Evolutionary conservation across 2,329 filamentous ascomycete species (phyloP).

Genomic region (Zalaria sp.): DNA sequence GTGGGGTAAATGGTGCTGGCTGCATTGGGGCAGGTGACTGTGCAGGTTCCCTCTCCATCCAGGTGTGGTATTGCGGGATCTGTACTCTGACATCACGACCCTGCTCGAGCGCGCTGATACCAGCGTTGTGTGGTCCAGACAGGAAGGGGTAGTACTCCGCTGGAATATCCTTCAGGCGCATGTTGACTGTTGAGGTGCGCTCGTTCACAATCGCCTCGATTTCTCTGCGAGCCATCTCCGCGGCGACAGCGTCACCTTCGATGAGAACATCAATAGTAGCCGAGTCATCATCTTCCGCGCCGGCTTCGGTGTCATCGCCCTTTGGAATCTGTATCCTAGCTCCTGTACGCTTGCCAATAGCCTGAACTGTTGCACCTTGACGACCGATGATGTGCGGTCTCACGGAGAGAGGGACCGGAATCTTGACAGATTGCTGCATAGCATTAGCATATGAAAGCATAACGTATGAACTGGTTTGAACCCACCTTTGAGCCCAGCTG

Average conservation of each 20-base stretch:
- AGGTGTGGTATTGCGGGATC: constrained; percentile 69
- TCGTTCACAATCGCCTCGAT: constrained; percentile 83
- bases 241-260: constrained; percentile 82
- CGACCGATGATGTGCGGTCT: constrained; percentile 88
- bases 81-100: constrained; percentile 65
- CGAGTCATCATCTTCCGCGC: constrained; percentile 58
- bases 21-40: constrained; percentile 47
- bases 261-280: constrained; percentile 72
- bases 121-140: constrained; percentile 59
- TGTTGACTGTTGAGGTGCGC: constrained; percentile 65
- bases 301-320: constrained; percentile 46
- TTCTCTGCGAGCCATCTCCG: constrained; percentile 66
- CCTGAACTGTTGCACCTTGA: constrained; percentile 77
- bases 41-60: constrained; percentile 53
- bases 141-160: constrained; percentile 94
- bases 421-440: constrained; percentile 48
- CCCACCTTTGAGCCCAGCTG: constrained; percentile 75
- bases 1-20: constrained; percentile 54
- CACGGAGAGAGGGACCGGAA: constrained; percentile 71
- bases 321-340: constrained; percentile 84
- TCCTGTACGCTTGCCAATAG: constrained; percentile 77
- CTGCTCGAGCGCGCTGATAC: constrained; percentile 54
- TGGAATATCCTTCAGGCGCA: constrained; percentile 71
- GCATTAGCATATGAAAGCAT: background rate
- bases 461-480: constrained; percentile 1